Percentiles rank a stretch among this genome's conserved stretches.
Conservation (phyloP, 1,284 basidiomycete genomes). For the Malassezia dermatis region DNA sequence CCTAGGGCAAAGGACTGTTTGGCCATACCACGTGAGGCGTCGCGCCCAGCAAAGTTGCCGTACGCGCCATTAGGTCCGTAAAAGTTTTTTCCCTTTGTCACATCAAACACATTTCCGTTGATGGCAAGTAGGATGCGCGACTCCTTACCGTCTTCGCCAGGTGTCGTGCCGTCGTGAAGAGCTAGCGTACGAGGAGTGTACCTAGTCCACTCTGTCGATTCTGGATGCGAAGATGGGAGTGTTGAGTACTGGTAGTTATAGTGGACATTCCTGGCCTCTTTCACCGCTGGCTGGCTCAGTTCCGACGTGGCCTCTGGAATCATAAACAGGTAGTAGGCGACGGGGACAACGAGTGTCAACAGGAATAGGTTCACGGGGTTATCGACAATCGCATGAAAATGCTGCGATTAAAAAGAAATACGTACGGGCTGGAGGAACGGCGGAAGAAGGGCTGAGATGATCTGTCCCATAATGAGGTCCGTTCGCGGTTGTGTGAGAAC, state of each 20-base stretch:
- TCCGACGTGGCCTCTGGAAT: not conserved
- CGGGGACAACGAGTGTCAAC: not conserved
- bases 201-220: constrained; percentile 29
- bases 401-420: not conserved
- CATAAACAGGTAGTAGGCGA: not conserved
- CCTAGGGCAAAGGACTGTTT: constrained; percentile 87
- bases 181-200: constrained; percentile 44
- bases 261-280: not conserved
- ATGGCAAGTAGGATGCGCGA: constrained; percentile 73
- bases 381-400: not conserved
- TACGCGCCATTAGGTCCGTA: constrained; percentile 92
- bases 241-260: constrained; percentile 22
- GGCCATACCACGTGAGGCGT: constrained; percentile 88
- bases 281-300: not conserved
- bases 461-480: constrained; percentile 2
- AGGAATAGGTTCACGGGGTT: constrained; percentile 11
- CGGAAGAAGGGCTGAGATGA: not conserved
- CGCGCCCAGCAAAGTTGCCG: constrained; percentile 87
- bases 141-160: constrained; percentile 9
- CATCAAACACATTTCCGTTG: constrained; percentile 78
- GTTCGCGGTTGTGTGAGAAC: not conserved
- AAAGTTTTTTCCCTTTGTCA: constrained; percentile 73
- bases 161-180: constrained; percentile 31
- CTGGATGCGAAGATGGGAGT: constrained; percentile 32
- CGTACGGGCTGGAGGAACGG: not conserved